Evolutionary conservation across 2,329 filamentous ascomycete genomes (phyloP).

Genomic region (Paramyrothecium sp.): DNA sequence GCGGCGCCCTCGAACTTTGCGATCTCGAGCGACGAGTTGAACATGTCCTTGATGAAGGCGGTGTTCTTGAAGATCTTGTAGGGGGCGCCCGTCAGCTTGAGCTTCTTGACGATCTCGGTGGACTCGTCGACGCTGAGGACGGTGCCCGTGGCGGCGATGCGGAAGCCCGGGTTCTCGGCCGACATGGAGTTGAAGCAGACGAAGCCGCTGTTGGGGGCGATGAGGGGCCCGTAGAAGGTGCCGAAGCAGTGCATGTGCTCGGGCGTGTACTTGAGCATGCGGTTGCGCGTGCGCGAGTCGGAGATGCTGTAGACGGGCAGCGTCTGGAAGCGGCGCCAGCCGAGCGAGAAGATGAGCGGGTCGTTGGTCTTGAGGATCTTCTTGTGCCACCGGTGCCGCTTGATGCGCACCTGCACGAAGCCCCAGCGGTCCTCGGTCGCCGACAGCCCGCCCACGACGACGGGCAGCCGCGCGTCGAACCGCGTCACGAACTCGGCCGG

Average conservation of each 20-base stretch:
- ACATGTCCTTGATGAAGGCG: conserved; percentile 98
- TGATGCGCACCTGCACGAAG: conserved; percentile 93
- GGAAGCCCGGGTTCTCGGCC: conserved; percentile 82
- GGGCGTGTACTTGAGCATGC: conserved; percentile 98
- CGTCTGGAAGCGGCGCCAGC: conserved; percentile 93
- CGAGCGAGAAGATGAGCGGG: conserved; percentile 92
- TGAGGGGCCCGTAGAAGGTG: conserved; percentile 91
- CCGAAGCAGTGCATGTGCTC: conserved; percentile 99
- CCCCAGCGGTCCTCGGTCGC: conserved; percentile 95
- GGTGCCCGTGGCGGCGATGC: conserved; percentile 90
- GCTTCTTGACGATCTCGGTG: conserved; percentile 98
- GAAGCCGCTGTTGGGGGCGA: conserved; percentile 94
- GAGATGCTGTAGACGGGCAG: conserved; percentile 93
- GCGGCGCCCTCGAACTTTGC: conserved; percentile 97
- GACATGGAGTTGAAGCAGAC: conserved; percentile 90
- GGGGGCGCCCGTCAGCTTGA: conserved; percentile 89
- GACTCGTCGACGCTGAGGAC: conserved; percentile 93
- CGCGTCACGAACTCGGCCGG: conserved; percentile 84
- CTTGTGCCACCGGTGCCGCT: conserved; percentile 98
- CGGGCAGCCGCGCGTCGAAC: conserved; percentile 79
- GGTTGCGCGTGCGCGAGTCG: conserved; percentile 87
- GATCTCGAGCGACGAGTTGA: conserved; percentile 87
- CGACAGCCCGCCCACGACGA: conserved; percentile 88
- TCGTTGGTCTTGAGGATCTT: conserved; percentile 98
- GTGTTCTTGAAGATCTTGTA: conserved; percentile 99